These are phyloP conservation scores for Candida nemodendra DNA, from an alignment of 805 yeast species.

Conservation along the genomic window DNA sequence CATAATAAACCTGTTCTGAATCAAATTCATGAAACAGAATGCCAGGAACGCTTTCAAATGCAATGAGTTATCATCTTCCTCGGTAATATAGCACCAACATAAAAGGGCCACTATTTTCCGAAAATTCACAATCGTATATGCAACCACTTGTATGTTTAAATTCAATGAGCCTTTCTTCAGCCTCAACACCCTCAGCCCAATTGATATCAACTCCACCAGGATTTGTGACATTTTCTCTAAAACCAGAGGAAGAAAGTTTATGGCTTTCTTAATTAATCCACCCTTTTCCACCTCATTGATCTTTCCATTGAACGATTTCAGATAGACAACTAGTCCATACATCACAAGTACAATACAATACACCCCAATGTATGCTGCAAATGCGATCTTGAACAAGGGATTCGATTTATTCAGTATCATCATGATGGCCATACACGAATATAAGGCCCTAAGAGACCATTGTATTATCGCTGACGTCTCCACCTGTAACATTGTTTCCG, in stretches of 20 bases:
- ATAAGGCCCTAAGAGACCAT: constrained; percentile 15
- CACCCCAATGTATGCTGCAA: constrained; percentile 30
- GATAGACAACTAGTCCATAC: constrained; percentile 25
- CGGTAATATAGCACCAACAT: constrained; percentile 29
- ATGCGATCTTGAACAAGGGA: constrained; percentile 27
- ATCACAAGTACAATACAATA: constrained; percentile 15
- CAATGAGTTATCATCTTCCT: constrained; percentile 27
- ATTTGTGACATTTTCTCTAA: constrained; percentile 22
- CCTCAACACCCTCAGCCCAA: constrained; percentile 2
- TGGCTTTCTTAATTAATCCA: constrained; percentile 18
- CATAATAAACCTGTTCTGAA: constrained; percentile 30
- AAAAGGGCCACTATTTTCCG: constrained; percentile 30
- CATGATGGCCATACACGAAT: constrained; percentile 8
- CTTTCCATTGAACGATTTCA: constrained; percentile 15
- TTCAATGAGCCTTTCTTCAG: not conserved
- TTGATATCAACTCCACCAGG: constrained; percentile 9
- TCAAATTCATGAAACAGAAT: constrained; percentile 22
- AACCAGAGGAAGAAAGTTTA: constrained; percentile 25
- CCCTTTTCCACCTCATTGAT: constrained; percentile 2
- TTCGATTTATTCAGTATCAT: constrained; percentile 23
- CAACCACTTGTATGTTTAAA: constrained; percentile 16
- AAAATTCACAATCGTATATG: constrained; percentile 26
- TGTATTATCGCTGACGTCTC: constrained; percentile 11
- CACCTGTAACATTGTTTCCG: constrained; percentile 1
- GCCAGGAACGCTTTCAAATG: constrained; percentile 29